Base-by-base conservation (phyloP, 202 grass and related monocot genomes). In the Zizania palustris region DNA sequence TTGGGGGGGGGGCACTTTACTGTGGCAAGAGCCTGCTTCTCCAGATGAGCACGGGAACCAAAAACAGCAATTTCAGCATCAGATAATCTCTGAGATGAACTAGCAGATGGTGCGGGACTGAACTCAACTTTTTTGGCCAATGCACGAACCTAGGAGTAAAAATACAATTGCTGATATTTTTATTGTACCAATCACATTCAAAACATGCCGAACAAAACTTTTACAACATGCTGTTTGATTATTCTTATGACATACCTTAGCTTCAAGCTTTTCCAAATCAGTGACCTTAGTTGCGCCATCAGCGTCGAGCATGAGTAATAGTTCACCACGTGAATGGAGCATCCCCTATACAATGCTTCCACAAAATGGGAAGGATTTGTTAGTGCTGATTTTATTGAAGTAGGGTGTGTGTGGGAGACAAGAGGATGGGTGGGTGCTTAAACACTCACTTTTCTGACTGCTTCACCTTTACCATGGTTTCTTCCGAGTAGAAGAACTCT, bases 391-490 rank as follows among this genome's bases (percentile, higher is more conserved):
- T 55, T 19, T 9, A 55, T 55, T 10, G n/a, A 71, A 21, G 4
- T 61, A 88, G 50, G 61, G 12, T 33, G 21, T 35, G 40, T 6
- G 0, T 1, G 34, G 34, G 79, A 58, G 8, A 56, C 3, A 3
- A 67, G 4, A 55, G 20, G 28, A n/a, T 36, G 14, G 21, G 15
- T 7, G 0, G 41, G 9, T 45, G 79, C 38, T 69, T 89, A 53
- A 38, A 55, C 39, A 90, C 86, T 90, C 69, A 97, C 94, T 86
- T 97, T 98, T 87, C 91, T 88, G 20, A 98, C 84, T 5, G 96
- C 91, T 95, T 98, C 96, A 59, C 96, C 96, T 92, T 98, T 98
- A 39, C 95, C 95, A 74, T 98, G 95, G 65, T 98, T 98, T 80
- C 76, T 92, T 16, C 91, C 89, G 16, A 98, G 91, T 51, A 98